phyloP scores from a whole-genome alignment of 2,329 filamentous ascomycete genomes.

The Cercospora citrullina region DNA sequence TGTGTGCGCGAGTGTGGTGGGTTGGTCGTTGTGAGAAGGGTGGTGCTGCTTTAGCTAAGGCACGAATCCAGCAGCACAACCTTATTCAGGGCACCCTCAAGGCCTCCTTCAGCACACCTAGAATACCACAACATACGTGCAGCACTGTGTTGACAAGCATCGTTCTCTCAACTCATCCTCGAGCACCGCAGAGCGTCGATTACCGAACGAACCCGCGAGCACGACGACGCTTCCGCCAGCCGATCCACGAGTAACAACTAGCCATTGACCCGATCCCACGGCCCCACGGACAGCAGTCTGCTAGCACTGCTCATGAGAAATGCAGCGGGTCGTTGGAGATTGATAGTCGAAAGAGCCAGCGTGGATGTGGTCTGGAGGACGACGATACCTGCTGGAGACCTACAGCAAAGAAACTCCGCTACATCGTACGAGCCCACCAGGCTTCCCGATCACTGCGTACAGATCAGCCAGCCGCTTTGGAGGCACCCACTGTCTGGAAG shows the following conservation, averaged over 20 bases:
- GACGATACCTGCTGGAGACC: not conserved
- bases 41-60: not conserved
- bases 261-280: not conserved
- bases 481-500: not conserved
- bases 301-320: not conserved
- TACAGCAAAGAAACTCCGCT: not conserved
- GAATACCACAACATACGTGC: not conserved
- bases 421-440: not conserved
- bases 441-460: not conserved
- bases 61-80: not conserved
- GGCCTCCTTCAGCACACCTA: not conserved
- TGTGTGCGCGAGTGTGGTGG: not conserved
- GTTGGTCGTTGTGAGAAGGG: not conserved
- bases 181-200: not conserved
- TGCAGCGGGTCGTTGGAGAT: not conserved
- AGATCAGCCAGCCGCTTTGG: not conserved
- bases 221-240: not conserved
- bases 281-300: not conserved
- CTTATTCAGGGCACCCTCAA: not conserved
- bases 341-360: not conserved
- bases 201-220: not conserved
- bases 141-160: not conserved
- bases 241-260: not conserved
- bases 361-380: not conserved
- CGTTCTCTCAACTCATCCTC: not conserved